phyloP scores from a whole-genome alignment of 257 asterid genomes.

The Linderniella brevidens region DNA sequence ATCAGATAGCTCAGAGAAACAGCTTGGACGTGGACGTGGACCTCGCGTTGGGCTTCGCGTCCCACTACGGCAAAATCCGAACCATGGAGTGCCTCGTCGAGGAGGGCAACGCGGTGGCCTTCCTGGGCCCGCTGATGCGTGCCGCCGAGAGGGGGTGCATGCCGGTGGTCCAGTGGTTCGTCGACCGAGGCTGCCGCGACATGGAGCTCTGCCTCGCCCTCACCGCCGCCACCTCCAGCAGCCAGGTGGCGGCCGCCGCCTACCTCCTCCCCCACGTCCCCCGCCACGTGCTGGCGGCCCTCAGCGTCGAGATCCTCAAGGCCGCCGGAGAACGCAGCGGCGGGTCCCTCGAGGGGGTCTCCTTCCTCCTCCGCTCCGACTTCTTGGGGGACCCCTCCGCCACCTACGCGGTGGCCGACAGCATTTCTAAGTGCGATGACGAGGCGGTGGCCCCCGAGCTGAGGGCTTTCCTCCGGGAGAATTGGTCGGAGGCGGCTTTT shows the following conservation, averaged over 20 bases:
- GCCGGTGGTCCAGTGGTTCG: constrained; percentile 90
- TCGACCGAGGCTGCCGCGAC: constrained; percentile 79
- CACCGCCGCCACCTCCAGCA: constrained; percentile 90
- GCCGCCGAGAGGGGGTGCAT: constrained; percentile 95
- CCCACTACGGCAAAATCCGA: constrained; percentile 80
- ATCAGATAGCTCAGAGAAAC: constrained; percentile 92
- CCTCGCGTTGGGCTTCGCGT: constrained; percentile 89
- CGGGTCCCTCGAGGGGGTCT: constrained; percentile 86
- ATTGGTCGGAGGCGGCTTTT: constrained; percentile 85
- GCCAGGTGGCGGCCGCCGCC: constrained; percentile 67
- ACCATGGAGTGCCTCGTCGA: constrained; percentile 95
- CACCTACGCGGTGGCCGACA: constrained; percentile 81
- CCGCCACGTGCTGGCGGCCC: constrained; percentile 78
- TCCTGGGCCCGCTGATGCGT: constrained; percentile 92
- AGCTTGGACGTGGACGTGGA: constrained; percentile 98
- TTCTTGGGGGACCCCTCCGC: constrained; percentile 73
- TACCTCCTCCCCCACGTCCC: constrained; percentile 97
- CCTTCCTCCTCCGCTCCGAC: constrained; percentile 71
- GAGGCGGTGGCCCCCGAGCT: constrained; percentile 72
- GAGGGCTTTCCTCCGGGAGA: constrained; percentile 42
- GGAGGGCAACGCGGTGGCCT: constrained; percentile 91
- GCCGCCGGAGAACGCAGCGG: constrained; percentile 95
- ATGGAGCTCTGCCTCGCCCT: constrained; percentile 97
- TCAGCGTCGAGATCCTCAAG: constrained; percentile 83
- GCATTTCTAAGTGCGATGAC: constrained; percentile 65